Evolutionary conservation across 345 rosid species (phyloP), one percentile per base, ranked within the genome.

Genomic region (Citrus sp.): DNA sequence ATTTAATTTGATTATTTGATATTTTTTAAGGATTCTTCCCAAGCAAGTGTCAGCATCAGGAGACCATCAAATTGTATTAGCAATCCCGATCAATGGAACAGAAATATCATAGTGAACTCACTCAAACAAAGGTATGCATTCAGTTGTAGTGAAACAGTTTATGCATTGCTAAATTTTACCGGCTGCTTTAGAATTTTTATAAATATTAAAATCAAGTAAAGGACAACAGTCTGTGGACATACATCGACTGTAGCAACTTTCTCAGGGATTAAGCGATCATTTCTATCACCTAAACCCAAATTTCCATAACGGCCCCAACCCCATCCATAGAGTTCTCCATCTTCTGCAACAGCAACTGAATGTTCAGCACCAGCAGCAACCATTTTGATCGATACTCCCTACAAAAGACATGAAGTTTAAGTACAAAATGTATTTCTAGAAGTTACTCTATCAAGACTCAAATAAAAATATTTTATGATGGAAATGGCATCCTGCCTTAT

Each of bases 261-360:
- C 87, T 88, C 94, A 69, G 99, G 98, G 82, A 94, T 85, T 81
- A 89, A 80, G 70, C 98, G 99, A 85, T 96, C 98, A 69, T 76
- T 89, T 82, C 98, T 83, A 87, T 96, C 99, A 70, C 99, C 99
- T 37, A 96, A 87, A 81, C 99, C 99, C 89, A 96, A 81, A 87
- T 96, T 96, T 59, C 98, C 99, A 82, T 96, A 94, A 60, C 97
- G 84, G 10, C 99, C 99, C 98, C 99, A 93, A 7, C 99, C 99
- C 99, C 99, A 96, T 77, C 99, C 99, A 87, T 91, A 94, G 24
- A 96, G 95, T 49, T 88, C 92, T 80, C 99, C 99, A 77, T 89
- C 90, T 88, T 94, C 97, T 74, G 98, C 84, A 74, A 94, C 89
- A 73, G 98, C 99, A 60, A 92, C 98, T 78, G 97, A 91, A 88